A percentile compares a stretch with the other conserved stretches of the same genome.
Conservation (phyloP, 1,284 basidiomycete species). For the Cutaneotrichosporon sp. region DNA sequence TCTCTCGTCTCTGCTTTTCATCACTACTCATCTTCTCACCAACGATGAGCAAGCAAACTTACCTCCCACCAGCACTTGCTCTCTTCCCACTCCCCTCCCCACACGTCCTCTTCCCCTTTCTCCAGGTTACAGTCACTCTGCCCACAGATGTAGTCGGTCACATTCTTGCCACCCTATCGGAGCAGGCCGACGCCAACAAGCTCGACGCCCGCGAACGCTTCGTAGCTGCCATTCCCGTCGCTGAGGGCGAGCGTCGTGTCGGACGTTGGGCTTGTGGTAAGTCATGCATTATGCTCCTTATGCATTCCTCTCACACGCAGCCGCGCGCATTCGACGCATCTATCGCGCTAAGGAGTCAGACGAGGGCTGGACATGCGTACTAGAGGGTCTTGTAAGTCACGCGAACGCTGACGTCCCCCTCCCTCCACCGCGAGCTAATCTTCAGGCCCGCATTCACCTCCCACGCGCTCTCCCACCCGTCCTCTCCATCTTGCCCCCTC, state of each 20-base stretch:
- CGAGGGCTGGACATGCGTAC: constrained; percentile 23
- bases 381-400: constrained; percentile 37
- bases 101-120: constrained; percentile 38
- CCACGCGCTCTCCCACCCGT: constrained; percentile 40
- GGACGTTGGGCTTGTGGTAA: constrained; percentile 43
- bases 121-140: constrained; percentile 29
- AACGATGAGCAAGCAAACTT: constrained; percentile 22
- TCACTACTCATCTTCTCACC: neutral
- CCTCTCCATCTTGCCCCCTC: constrained; percentile 37
- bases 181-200: constrained; percentile 25
- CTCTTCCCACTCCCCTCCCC: constrained; percentile 38
- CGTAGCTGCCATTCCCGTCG: constrained; percentile 39
- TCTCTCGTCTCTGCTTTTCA: neutral
- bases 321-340: constrained; percentile 37
- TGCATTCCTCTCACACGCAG: constrained; percentile 16
- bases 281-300: constrained; percentile 9
- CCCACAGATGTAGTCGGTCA: constrained; percentile 27
- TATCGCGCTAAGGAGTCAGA: constrained; percentile 23
- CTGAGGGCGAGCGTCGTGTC: constrained; percentile 38
- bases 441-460: constrained; percentile 34
- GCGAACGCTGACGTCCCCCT: too few relatives aligned
- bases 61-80: constrained; percentile 38
- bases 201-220: constrained; percentile 17
- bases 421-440: neutral
- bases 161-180: constrained; percentile 31